Conservation (phyloP, 78 protist species). For the Dictyostelium purpureum region DNA sequence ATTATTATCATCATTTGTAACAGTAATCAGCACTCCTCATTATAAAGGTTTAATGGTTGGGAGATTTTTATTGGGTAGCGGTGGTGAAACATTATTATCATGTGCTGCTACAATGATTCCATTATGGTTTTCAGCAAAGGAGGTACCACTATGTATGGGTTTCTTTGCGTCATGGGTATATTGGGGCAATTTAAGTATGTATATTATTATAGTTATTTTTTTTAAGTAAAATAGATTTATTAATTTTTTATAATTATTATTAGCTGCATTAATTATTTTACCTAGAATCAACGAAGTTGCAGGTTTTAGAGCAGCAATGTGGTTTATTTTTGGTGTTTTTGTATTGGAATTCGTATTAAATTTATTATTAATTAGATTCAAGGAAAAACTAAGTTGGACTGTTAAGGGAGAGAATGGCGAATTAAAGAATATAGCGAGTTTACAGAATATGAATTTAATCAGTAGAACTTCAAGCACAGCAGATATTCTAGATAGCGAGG, state of each 20-base stretch:
- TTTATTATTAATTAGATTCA: constrained; percentile 25
- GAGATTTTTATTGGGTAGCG: constrained; percentile 52
- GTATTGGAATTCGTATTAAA: constrained; percentile 25
- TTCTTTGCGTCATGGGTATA: constrained; percentile 23
- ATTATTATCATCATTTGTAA: constrained; percentile 12
- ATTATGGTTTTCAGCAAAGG: constrained; percentile 19
- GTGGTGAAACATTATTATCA: constrained; percentile 69
- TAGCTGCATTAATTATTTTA: constrained; percentile 14
- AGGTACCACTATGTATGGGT: constrained; percentile 63
- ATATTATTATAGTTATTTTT: no score
- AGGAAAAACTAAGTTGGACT: constrained; percentile 22
- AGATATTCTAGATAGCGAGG: background rate
- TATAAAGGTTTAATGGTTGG: constrained; percentile 21
- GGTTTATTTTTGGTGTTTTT: constrained; percentile 57
- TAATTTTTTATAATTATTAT: no score
- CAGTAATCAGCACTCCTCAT: background rate
- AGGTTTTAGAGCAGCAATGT: constrained; percentile 38
- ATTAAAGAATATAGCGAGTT: background rate
- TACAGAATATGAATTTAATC: background rate
- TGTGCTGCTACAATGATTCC: constrained; percentile 75
- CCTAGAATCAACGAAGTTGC: background rate
- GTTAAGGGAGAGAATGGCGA: background rate
- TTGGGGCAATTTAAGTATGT: constrained; percentile 68
- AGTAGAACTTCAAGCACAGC: background rate
- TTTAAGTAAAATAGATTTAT: no score